Base-by-base conservation (phyloP, 2,329 filamentous ascomycete species). In the Diplodia corticola region DNA sequence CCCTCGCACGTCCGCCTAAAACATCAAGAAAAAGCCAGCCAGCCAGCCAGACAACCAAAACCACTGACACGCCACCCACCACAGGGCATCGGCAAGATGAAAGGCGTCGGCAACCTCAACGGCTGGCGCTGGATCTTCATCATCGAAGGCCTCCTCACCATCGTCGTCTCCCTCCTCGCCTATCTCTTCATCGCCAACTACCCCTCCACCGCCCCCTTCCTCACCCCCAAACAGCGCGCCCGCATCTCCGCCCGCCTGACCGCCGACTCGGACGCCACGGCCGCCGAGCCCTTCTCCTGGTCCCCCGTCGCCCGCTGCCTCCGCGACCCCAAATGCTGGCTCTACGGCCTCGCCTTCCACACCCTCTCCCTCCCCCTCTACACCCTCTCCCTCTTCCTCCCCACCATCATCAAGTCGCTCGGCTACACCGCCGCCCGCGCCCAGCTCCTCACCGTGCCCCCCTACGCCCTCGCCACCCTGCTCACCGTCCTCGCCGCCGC, bases 281-380 rank as follows among this genome's bases (percentile, higher is more conserved):
- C 88, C 5, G 80, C 88, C 55, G 91, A 94, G 69, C 73, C 79
- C 0, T 93, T 93, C 71, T 84, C 79, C 3, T 93, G 91, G 91
- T 75, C 70, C 0, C 87, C 88, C 22, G 90, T 93, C 0, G 66
- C 76, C 26, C 80, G 85, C 20, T 90, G 90, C 0, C 75, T 91
- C 48, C 85, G 82, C 12, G 90, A 92, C 67, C 83, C 84, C 1
- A 91, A 89, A 72, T 88, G 88, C 71, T 91, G 87, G 88, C 81
- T 93, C 0, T 93, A 93, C 69, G 88, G 89, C 0, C 74, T 91
- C 0, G 85, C 84, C 0, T 92, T 91, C 70, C 89, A 92, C 73
- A 91, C 89, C 5, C 87, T 92, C 82, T 89, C 86, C 66, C 76
- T 93, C 7, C 77, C 77, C 0, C 66, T 79, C 1, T 79, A 78